Evolutionary conservation across 2,329 filamentous ascomycete species (phyloP), one percentile per base, ranked within the genome.

Genomic region (Fusarium sacchari): DNA sequence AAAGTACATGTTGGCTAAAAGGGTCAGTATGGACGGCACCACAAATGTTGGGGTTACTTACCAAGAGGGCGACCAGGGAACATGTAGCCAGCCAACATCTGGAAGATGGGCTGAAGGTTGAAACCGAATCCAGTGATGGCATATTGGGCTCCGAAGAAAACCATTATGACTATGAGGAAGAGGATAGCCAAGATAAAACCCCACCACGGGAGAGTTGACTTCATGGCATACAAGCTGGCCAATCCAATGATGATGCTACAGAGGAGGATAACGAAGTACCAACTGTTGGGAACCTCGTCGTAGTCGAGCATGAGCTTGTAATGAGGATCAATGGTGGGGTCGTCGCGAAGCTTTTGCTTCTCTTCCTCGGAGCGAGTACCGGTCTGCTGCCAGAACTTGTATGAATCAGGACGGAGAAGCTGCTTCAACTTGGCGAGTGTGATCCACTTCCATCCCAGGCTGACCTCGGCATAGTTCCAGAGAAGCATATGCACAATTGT

Each of bases 181-280:
- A 82, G 12, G 18, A 81, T 78, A 7, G 83, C 74, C 43, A 85
- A 68, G 14, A 86, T 55, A 39, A 85, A 86, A 0, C 80, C 85
- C 83, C 83, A 86, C 80, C 74, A 79, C 0, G 77, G 77, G 1
- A 79, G 71, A 12, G 78, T 79, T 0, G 75, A 76, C 30, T 75
- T 65, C 52, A 71, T 64, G 4, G 60, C 32, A 40, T 86, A 82
- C 18, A 73, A 15, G 5, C 44, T 58, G 6, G 50, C 8, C 18
- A 73, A 7, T 15, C 71, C 70, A 1, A 60, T 2, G 3, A 74
- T 55, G 11, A 71, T 36, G 7, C 52, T 61, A 0, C 28, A 20
- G 4, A n/a, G 24, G 5, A 74, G 55, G 22, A 73, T 56, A 2
- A 57, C 17, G 3, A 60, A 47, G 18, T 74, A 74, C 67, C 71